Evolutionary conservation across 768 basidiomycete genomes (phyloP), one percentile per base, ranked within the genome.

Genomic region (Goffeauzyma gilvescens): DNA sequence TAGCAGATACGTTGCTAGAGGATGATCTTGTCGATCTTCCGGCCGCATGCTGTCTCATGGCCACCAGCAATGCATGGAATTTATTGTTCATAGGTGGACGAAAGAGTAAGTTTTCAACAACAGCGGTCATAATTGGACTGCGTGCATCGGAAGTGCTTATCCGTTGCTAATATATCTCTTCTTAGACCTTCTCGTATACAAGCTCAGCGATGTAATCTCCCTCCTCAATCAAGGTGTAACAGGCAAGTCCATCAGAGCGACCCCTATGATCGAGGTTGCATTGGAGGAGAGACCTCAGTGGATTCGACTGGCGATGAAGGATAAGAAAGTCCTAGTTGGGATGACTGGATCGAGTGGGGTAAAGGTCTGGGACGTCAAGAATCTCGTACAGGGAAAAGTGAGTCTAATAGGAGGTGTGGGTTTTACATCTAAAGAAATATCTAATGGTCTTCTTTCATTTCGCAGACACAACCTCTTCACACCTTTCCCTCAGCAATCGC

Each of bases 161-260:
- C 21, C 5, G 14, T 15, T 5, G 13, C 5, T 36, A 5, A 3
- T 26, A 3, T 9, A 5, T 21, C 5, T 32, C 23, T 4, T 15
- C 7, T 3, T 36, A 57, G 59, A 54, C 39, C 41, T 63, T 12
- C 49, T 47, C 22, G 54, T 59, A 37, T 53, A 55, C 46, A 41
- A 52, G 2, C 39, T 60, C 22, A 42, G 46, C 3, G 53, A 50
- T 13, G 31, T 60, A 3, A 31, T 57, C n/a, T 25, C 41, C 49
- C 55, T 7, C 48, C 51, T 20, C 48, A 57, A 43, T 53, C 61
- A 17, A 45, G 57, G 40, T 63, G 57, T 55, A 44, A 60, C 8
- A 18, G 49, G 44, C 42, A n/a, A 27, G 43, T 32, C 33, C 6
- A n/a, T n/a, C n/a, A n/a, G 22, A 14, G 18, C 25, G 21, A 12